A percentile compares a stretch with the other conserved stretches of the same genome.
phyloP scores from a whole-genome alignment of 2,329 filamentous ascomycete genomes.

The Colletotrichum sp. region DNA sequence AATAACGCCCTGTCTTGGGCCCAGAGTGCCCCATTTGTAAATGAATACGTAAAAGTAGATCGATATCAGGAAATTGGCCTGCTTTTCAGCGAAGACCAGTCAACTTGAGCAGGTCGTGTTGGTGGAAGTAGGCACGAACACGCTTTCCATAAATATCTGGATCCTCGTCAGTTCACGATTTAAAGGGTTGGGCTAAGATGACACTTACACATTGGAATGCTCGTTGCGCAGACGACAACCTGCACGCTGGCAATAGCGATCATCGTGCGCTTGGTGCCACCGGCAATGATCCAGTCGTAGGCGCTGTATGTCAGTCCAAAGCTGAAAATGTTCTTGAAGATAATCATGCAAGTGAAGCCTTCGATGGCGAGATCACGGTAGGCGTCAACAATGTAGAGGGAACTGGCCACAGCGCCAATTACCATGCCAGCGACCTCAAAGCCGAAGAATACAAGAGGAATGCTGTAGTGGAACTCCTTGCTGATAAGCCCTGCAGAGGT shows the following conservation, averaged over 20 bases:
- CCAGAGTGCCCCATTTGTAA: background rate
- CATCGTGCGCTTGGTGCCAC: constrained; percentile 68
- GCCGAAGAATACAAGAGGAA: constrained; percentile 82
- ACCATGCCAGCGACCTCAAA: constrained; percentile 91
- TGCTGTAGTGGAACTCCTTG: constrained; percentile 69
- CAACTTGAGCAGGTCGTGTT: constrained; percentile 72
- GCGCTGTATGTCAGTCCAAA: constrained; percentile 85
- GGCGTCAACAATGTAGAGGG: constrained; percentile 90
- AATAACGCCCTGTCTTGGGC: background rate
- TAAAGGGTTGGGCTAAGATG: background rate
- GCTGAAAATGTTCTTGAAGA: constrained; percentile 95
- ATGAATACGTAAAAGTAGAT: background rate
- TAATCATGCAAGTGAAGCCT: constrained; percentile 85
- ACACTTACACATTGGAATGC: constrained; percentile 79
- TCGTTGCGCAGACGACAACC: constrained; percentile 75
- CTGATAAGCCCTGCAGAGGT: constrained; percentile 65
- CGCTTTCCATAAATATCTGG: constrained; percentile 80
- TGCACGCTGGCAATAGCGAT: constrained; percentile 78
- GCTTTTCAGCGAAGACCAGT: constrained; percentile 34
- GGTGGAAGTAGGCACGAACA: constrained; percentile 75
- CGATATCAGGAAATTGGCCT: background rate
- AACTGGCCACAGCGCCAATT: constrained; percentile 83
- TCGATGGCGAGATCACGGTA: constrained; percentile 88
- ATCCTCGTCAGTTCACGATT: background rate
- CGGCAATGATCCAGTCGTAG: constrained; percentile 79